These are phyloP conservation scores for Xylariaceae sp. DNA, from an alignment of 2,329 filamentous ascomycete species.

Conservation along the genomic window DNA sequence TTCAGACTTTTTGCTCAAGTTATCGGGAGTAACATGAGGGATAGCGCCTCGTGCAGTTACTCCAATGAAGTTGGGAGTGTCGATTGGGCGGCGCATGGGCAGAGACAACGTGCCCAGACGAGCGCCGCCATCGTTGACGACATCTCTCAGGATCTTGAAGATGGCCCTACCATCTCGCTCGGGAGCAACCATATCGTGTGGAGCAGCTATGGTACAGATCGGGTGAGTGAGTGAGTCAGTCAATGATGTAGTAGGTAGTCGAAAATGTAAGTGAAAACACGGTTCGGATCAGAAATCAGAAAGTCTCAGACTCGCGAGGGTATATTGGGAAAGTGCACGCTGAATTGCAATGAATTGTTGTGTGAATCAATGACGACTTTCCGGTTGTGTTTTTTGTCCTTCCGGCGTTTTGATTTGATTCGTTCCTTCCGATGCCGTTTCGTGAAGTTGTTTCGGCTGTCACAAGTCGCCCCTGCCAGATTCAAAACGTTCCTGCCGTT, in stretches of 20 bases:
- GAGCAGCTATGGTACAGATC: neutral
- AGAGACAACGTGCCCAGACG: slow-evolving; percentile 65
- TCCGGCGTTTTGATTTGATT: neutral
- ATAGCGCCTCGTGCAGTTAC: slow-evolving; percentile 77
- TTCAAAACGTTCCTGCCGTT: too few species aligned
- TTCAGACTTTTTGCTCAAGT: slow-evolving; percentile 58
- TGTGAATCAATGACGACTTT: neutral
- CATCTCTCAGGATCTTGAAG: slow-evolving; percentile 46
- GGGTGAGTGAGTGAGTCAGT: neutral
- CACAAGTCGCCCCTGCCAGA: too few species aligned
- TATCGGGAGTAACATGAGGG: slow-evolving; percentile 86
- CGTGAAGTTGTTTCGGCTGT: too few species aligned
- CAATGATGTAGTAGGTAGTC: neutral
- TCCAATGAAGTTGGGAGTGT: slow-evolving; percentile 78
- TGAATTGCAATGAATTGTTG: neutral
- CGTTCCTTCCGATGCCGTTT: too few species aligned
- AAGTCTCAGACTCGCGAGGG: neutral
- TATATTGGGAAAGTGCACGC: neutral
- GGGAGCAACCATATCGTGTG: slow-evolving; percentile 15
- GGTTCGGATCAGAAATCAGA: neutral
- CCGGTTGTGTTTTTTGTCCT: neutral
- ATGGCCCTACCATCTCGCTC: slow-evolving; percentile 30
- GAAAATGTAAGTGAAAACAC: neutral
- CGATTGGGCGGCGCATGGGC: slow-evolving; percentile 56
- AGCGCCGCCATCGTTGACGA: slow-evolving; percentile 42